phyloP scores from a whole-genome alignment of 257 asterid species.

The Cordia subcordata region DNA sequence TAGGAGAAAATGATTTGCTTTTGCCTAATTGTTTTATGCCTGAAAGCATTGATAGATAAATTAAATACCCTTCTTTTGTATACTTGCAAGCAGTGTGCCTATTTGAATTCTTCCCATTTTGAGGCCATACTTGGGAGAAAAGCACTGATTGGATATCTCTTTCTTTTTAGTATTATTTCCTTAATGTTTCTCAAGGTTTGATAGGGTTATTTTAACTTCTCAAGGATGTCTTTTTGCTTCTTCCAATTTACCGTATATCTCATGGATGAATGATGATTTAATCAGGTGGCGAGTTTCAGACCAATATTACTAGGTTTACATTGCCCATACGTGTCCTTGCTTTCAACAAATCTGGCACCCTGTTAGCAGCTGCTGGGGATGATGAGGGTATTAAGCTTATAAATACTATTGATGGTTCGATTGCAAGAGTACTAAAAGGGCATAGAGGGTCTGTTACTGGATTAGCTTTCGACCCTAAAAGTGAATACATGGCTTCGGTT shows the following conservation, averaged over 20 bases:
- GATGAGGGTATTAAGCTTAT: conserved; percentile 94
- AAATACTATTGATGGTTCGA: conserved; percentile 85
- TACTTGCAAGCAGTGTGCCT: no score
- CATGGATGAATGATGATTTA: conserved; percentile 1
- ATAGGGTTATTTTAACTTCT: neutral
- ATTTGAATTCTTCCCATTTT: no score
- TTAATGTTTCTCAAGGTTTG: no score
- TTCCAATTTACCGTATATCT: neutral
- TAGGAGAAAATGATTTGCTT: no score
- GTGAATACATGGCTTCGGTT: conserved; percentile 82
- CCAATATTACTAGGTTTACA: conserved; percentile 89
- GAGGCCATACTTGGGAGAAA: no score
- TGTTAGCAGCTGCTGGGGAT: conserved; percentile 98
- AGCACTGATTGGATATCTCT: no score
- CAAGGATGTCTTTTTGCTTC: neutral
- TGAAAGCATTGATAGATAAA: no score
- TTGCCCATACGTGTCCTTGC: conserved; percentile 83
- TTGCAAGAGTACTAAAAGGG: conserved; percentile 89
- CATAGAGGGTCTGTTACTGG: conserved; percentile 89
- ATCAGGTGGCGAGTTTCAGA: conserved; percentile 91
- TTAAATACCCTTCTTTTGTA: no score
- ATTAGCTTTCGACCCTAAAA: conserved; percentile 88
- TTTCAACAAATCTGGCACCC: conserved; percentile 80
- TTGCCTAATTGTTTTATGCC: no score
- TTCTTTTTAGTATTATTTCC: no score